phyloP scores from a whole-genome alignment of 345 rosid species.

The Euphorbia peplus region DNA sequence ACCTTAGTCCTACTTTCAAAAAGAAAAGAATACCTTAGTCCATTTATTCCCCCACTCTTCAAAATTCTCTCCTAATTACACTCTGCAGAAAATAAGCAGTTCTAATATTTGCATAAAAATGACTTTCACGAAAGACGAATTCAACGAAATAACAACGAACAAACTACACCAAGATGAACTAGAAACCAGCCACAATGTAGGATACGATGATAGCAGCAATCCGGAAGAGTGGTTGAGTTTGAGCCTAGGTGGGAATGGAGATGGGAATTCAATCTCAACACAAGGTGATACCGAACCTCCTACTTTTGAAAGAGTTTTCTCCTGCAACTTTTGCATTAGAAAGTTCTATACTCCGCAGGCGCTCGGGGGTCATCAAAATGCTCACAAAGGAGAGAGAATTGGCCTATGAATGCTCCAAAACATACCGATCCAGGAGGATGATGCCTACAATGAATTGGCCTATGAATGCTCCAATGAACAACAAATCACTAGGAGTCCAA shows the following conservation, averaged over 20 bases:
- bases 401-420: slow-evolving; percentile 65
- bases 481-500: slow-evolving; percentile 57
- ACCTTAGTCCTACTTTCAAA: no score
- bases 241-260: slow-evolving; percentile 50
- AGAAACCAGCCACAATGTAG: slow-evolving; percentile 19
- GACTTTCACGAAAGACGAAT: slow-evolving; percentile 41
- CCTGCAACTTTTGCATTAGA: slow-evolving; percentile 74
- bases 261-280: slow-evolving; percentile 32
- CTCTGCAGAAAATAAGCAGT: not conserved
- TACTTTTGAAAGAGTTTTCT: slow-evolving; percentile 44
- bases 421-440: slow-evolving; percentile 57
- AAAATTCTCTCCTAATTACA: slow-evolving; percentile 21
- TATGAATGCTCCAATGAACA: slow-evolving; percentile 22
- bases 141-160: slow-evolving; percentile 20
- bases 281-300: slow-evolving; percentile 41
- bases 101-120: slow-evolving; percentile 21
- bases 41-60: slow-evolving; percentile 34
- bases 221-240: slow-evolving; percentile 61
- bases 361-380: slow-evolving; percentile 79
- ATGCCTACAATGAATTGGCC: slow-evolving; percentile 47
- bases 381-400: slow-evolving; percentile 76
- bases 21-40: no score
- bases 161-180: slow-evolving; percentile 19
- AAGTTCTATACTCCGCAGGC: slow-evolving; percentile 77
- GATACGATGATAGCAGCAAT: slow-evolving; percentile 23